Base-by-base conservation (phyloP, 1,139 yeast genomes). In the Geotrichum citri-aurantii region DNA sequence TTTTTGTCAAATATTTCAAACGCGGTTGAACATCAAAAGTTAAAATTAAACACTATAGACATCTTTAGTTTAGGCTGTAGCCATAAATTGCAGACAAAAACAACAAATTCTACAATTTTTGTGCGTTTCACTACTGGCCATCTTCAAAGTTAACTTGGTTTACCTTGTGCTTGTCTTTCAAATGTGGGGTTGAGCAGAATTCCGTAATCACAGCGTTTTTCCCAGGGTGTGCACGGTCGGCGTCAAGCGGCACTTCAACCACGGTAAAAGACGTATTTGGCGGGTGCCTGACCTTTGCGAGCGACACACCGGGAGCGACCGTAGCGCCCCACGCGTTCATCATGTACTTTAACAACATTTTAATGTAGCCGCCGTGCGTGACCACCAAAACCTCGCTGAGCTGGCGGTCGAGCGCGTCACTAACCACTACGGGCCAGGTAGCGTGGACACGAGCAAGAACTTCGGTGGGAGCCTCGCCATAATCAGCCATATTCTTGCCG, bases 281-380 rank as follows among this genome's bases (percentile, higher is more conserved):
- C 10, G 59, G 56, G 17, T 52, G 56, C n/a, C 23, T 21, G 10
- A 57, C 29, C 2, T 27, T 27, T n/a, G 48, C 58, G 19, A 17
- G 42, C 2, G 53, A 54, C 3, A 52, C 42, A 17, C 7, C 14
- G 8, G 42, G 52, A 5, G 48, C 26, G 17, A 57, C 40, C 29
- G 8, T 33, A 19, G 49, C 51, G 3, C 31, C 50, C 8, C 56
- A 50, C 7, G 27, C 21, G 48, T 50, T 53, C 21, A 57, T 29
- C 12, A 57, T 42, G 26, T 57, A 42, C 49, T 44, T 42, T n/a
- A 19, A 26, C 26, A 52, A 31, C 5, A 31, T 31, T 11, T 31
- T 80, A 40, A 91, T 84, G 1, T 89, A 89, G 6, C 97, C 96
- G 21, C 97, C 97, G 69, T 91, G 97, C 12, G 93, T 84, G 59